phyloP scores from a whole-genome alignment of 148 eudicot species.

The Rhododendron simsii region DNA sequence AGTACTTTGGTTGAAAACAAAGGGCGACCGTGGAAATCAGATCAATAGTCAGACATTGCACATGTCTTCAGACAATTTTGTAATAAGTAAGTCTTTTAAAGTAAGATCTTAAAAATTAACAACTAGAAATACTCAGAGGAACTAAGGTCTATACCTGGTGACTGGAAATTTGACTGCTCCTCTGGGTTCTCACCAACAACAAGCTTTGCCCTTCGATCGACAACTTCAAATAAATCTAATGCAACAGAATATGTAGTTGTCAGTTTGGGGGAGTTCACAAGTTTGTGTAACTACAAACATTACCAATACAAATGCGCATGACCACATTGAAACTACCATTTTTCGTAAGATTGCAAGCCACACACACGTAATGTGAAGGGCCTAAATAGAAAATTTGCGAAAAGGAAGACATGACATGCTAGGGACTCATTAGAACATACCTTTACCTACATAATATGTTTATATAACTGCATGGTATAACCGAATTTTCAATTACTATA shows the following conservation, averaged over 20 bases:
- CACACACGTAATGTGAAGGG: not conserved
- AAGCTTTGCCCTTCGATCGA: constrained; percentile 94
- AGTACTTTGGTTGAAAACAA: not conserved
- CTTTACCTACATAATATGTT: not conserved
- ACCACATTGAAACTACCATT: not conserved
- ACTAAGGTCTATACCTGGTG: constrained; percentile 43
- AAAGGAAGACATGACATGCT: not conserved
- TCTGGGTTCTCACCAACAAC: constrained; percentile 80
- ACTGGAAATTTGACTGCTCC: constrained; percentile 49
- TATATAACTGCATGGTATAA: not conserved
- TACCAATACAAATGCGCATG: not conserved
- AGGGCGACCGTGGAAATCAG: not conserved
- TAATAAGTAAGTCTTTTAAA: not conserved
- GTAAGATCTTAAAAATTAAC: not conserved
- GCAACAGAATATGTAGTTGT: constrained; percentile 10
- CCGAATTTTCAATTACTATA: not conserved
- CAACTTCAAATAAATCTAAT: constrained; percentile 92
- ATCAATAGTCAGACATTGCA: not conserved
- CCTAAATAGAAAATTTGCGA: not conserved
- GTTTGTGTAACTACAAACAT: not conserved
- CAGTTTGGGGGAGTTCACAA: not conserved
- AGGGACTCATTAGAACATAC: not conserved
- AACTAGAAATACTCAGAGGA: not conserved
- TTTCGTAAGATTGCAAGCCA: not conserved
- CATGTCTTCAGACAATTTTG: not conserved